Conservation (phyloP, 2,329 filamentous ascomycete species). For the Fonsecaea pugnacius region DNA sequence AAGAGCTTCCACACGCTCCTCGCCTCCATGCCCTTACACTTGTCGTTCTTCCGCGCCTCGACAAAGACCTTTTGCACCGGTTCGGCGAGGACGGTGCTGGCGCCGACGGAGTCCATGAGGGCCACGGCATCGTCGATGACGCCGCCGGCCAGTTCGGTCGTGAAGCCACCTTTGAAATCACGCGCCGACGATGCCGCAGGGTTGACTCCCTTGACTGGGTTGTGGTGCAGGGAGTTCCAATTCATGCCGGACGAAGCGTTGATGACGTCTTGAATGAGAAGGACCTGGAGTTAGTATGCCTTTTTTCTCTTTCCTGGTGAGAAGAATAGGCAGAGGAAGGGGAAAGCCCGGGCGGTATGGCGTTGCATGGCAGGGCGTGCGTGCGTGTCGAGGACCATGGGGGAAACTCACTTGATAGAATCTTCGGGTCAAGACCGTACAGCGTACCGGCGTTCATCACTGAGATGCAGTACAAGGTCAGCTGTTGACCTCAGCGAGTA, state of each 20-base stretch:
- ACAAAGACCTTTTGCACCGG: constrained; percentile 14
- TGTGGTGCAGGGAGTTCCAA: constrained; percentile 16
- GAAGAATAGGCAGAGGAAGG: neutral
- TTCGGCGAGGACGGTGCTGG: constrained; percentile 4
- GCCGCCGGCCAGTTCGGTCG: constrained; percentile 16
- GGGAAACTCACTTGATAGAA: constrained; percentile 13
- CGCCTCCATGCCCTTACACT: constrained; percentile 17
- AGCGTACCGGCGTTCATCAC: constrained; percentile 16
- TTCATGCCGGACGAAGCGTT: constrained; percentile 18
- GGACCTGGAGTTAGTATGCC: neutral
- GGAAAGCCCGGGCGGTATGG: neutral
- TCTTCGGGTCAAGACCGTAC: constrained; percentile 15
- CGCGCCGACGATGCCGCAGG: constrained; percentile 10
- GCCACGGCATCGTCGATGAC: constrained; percentile 17
- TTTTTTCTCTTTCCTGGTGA: neutral
- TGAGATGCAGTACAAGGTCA: neutral
- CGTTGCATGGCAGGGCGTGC: neutral
- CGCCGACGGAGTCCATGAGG: constrained; percentile 9
- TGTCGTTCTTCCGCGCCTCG: constrained; percentile 14
- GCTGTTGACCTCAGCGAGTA: neutral
- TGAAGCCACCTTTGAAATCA: constrained; percentile 19
- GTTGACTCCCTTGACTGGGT: constrained; percentile 17
- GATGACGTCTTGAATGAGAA: constrained; percentile 6
- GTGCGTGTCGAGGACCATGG: neutral
- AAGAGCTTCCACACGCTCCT: constrained; percentile 18